These are phyloP conservation scores for Tricholoma sp. DNA, from an alignment of 768 basidiomycete species.

Conservation along the genomic window DNA sequence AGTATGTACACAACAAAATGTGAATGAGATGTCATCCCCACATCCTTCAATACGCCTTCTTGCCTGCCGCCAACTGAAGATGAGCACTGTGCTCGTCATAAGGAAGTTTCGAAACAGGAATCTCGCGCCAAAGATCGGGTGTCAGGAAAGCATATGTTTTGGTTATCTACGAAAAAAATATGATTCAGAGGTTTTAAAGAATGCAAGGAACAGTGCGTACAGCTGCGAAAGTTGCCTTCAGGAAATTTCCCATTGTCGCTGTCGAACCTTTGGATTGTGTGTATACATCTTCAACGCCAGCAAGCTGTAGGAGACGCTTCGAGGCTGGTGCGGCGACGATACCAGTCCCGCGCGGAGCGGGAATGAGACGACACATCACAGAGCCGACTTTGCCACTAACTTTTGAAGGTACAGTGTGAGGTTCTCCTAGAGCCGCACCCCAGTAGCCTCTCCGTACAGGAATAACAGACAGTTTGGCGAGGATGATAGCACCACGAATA, in stretches of 20 bases:
- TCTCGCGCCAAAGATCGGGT: slow-evolving; percentile 96
- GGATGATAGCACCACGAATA: slow-evolving; percentile 98
- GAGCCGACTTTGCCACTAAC: slow-evolving; percentile 98
- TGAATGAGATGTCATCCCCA: slow-evolving; percentile 6
- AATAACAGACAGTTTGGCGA: slow-evolving; percentile 96
- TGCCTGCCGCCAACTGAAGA: slow-evolving; percentile 77
- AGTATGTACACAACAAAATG: slow-evolving; percentile 3
- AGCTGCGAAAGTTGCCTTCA: slow-evolving; percentile 94
- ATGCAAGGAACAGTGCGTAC: slow-evolving; percentile 39
- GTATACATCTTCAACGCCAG: slow-evolving; percentile 97
- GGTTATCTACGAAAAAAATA: slow-evolving; percentile 62
- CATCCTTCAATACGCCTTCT: slow-evolving; percentile 57
- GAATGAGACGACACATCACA: slow-evolving; percentile 98
- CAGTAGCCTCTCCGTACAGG: slow-evolving; percentile 99
- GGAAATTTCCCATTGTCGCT: slow-evolving; percentile 98
- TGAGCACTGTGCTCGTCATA: slow-evolving; percentile 96
- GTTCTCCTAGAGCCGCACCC: slow-evolving; percentile 98
- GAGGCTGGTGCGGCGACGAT: slow-evolving; percentile 98
- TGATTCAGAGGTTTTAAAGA: background rate
- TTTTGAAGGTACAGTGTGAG: slow-evolving; percentile 98
- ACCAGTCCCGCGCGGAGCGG: slow-evolving; percentile 97
- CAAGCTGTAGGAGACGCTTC: slow-evolving; percentile 94
- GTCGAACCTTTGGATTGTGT: slow-evolving; percentile 98
- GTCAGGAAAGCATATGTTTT: slow-evolving; percentile 99
- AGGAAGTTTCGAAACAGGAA: slow-evolving; percentile 81